Evolutionary conservation across 768 basidiomycete genomes (phyloP).

Genomic region (Gloeostereum incarnatum): DNA sequence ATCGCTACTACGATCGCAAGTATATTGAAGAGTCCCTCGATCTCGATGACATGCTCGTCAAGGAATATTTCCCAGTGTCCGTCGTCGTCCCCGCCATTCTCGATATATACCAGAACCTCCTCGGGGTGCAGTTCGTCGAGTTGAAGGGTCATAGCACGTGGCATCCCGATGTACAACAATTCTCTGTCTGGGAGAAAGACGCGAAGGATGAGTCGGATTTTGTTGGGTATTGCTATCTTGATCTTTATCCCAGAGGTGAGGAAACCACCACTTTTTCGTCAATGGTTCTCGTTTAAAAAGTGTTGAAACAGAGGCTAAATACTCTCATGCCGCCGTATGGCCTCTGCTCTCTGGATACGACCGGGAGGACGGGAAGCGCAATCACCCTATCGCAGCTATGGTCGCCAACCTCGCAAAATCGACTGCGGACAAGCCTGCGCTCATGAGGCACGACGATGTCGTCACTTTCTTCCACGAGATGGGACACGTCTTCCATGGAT

Average conservation of each 20-base stretch:
- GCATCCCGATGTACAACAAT: slow-evolving; percentile 84
- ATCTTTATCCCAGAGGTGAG: slow-evolving; percentile 76
- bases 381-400: slow-evolving; percentile 76
- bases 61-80: slow-evolving; percentile 85
- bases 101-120: slow-evolving; percentile 73
- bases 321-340: slow-evolving; percentile 86
- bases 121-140: slow-evolving; percentile 67
- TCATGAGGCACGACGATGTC: slow-evolving; percentile 83
- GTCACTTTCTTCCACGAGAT: slow-evolving; percentile 92
- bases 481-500: slow-evolving; percentile 66
- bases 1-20: slow-evolving; percentile 63
- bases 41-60: slow-evolving; percentile 71
- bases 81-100: slow-evolving; percentile 79
- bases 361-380: slow-evolving; percentile 42
- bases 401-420: slow-evolving; percentile 88
- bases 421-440: slow-evolving; percentile 68
- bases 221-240: slow-evolving; percentile 81
- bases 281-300: too few relatives aligned
- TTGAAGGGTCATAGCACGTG: slow-evolving; percentile 58
- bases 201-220: slow-evolving; percentile 66
- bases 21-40: slow-evolving; percentile 58
- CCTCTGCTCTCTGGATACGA: slow-evolving; percentile 60
- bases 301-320: slow-evolving; percentile 49
- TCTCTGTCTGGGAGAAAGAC: slow-evolving; percentile 76
- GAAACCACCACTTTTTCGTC: slow-evolving; percentile 5